A percentile compares a stretch with the other conserved stretches of the same genome.
Conservation (phyloP, 1,284 basidiomycete species). For the Apiotrichum domesticum region DNA sequence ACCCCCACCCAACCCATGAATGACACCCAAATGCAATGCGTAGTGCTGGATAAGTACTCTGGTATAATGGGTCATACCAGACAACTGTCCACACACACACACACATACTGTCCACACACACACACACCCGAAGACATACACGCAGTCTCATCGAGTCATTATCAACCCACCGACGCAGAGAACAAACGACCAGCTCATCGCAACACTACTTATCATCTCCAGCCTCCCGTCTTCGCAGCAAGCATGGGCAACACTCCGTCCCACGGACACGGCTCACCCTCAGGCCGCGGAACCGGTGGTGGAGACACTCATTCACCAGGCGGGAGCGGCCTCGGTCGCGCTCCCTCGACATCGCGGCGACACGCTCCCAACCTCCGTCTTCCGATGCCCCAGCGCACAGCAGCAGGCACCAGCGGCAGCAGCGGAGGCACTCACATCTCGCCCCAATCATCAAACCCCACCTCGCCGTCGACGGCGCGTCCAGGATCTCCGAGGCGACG, state of each 20-base stretch:
- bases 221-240: neutral
- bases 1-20: too few relatives aligned
- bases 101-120: too few relatives aligned
- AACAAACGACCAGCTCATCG: neutral
- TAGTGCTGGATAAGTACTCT: too few relatives aligned
- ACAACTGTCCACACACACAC: too few relatives aligned
- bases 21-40: too few relatives aligned
- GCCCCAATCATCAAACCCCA: constrained; percentile 34
- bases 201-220: neutral
- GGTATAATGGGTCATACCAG: too few relatives aligned
- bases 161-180: too few relatives aligned
- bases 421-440: constrained; percentile 22
- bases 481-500: constrained; percentile 38
- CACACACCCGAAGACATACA: too few relatives aligned
- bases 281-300: constrained; percentile 8
- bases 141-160: too few relatives aligned
- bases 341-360: constrained; percentile 13
- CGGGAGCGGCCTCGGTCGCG: constrained; percentile 11
- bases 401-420: neutral
- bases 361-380: constrained; percentile 38
- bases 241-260: constrained; percentile 45
- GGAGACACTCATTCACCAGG: neutral
- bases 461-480: constrained; percentile 35
- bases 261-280: constrained; percentile 15
- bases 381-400: constrained; percentile 31